Evolutionary conservation across 2,329 filamentous ascomycete species (phyloP).

Genomic region (Helicocarpus griseus): DNA sequence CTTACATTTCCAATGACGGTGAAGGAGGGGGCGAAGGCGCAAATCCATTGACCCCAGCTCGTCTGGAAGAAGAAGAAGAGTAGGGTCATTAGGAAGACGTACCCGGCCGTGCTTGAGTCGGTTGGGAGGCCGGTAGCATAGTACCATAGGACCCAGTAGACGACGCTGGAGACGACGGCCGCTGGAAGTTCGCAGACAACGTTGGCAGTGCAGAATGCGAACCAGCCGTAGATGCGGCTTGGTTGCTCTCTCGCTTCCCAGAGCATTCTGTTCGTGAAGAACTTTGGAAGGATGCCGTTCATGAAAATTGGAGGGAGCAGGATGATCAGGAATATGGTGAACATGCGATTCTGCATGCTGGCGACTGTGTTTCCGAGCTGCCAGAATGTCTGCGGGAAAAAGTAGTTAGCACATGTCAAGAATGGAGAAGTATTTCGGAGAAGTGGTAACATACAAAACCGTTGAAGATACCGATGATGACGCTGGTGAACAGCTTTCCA

Average conservation of each 20-base stretch:
- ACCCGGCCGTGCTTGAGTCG: slow-evolving; percentile 57
- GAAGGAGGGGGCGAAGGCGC: slow-evolving; percentile 68
- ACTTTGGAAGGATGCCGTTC: slow-evolving; percentile 67
- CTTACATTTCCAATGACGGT: slow-evolving; percentile 61
- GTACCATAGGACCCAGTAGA: slow-evolving; percentile 72
- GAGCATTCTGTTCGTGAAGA: slow-evolving; percentile 61
- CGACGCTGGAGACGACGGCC: slow-evolving; percentile 51
- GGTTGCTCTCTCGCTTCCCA: slow-evolving; percentile 68
- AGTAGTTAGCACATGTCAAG: not conserved
- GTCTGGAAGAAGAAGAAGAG: slow-evolving; percentile 68
- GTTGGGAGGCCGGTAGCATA: slow-evolving; percentile 61
- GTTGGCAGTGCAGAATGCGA: slow-evolving; percentile 65
- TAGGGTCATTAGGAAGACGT: slow-evolving; percentile 68
- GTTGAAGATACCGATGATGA: slow-evolving; percentile 67
- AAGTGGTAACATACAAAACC: slow-evolving; percentile 42
- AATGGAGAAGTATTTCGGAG: not conserved
- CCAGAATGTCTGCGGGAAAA: slow-evolving; percentile 52
- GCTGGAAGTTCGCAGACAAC: slow-evolving; percentile 64
- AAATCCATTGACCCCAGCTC: slow-evolving; percentile 76
- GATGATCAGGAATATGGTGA: slow-evolving; percentile 58
- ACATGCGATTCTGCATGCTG: slow-evolving; percentile 70
- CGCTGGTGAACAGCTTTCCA: slow-evolving; percentile 62
- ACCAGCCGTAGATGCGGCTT: slow-evolving; percentile 66
- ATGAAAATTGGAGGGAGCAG: slow-evolving; percentile 61
- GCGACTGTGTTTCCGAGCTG: slow-evolving; percentile 54